Evolutionary conservation across 495 filamentous ascomycete genomes (phyloP), one percentile per base, ranked within the genome.

Genomic region (Hypoxylon trugodes): DNA sequence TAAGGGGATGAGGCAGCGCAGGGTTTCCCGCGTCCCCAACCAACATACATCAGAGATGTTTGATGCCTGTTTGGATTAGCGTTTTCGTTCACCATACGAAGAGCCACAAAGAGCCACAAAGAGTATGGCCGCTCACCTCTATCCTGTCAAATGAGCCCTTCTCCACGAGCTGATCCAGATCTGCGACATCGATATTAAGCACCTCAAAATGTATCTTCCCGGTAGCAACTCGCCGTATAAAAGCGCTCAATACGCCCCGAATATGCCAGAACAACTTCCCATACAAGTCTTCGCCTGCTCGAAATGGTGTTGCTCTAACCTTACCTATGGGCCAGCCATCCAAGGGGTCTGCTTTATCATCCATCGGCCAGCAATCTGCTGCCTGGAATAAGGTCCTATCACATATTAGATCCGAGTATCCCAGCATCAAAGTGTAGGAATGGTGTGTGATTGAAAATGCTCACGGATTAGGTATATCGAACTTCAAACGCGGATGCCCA

Each of bases 251-350:
- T 24, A 65, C 15, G 16, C 18, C 42, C 1, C 60, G 59, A 26
- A 77, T 15, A 50, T 73, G 53, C 21, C 41, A 61, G 43, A 63
- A 74, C 2, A 77, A 28, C 24, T 70, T 74, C 30, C 74, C 75
- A 49, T 77, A 76, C 10, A 62, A 32, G 45, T 77, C 73, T 18
- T 61, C 54, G 4, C 48, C 15, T 3, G 42, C 35, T 9, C 4
- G 1, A 8, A 30, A 40, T 19, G 12, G 42, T 55, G 51, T 72
- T 12, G 49, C 21, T 8, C 16, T 24, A 37, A 76, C 62, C 12
- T 75, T 69, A 16, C 52, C 7, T 6, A 59, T 26, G 0, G 63
- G 43, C 75, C 73, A 77, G 24, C 70, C 69, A 6, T 12, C 15
- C 35, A 65, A 37, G 10, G 67, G 56, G 4, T 43, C 33, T 9